phyloP scores from a whole-genome alignment of 805 yeast genomes.

The Candida oleophila region DNA sequence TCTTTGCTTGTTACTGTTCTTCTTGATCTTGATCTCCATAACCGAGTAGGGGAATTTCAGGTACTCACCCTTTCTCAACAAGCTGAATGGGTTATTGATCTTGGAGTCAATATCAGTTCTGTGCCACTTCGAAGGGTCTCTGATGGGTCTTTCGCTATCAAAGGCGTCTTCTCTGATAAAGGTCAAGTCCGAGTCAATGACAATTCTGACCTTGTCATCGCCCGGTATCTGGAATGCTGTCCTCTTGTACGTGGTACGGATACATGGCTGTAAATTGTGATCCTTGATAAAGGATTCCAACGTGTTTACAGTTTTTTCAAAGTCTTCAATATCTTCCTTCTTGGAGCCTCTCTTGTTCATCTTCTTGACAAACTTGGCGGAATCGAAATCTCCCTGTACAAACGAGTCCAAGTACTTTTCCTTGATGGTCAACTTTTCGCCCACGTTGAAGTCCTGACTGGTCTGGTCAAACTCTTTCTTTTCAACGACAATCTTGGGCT shows the following conservation, averaged over 20 bases:
- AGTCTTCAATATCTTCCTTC: constrained; percentile 49
- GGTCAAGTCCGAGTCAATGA: constrained; percentile 83
- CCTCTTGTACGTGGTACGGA: constrained; percentile 84
- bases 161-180: constrained; percentile 90
- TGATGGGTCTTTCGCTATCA: constrained; percentile 79
- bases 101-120: constrained; percentile 85
- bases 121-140: constrained; percentile 90
- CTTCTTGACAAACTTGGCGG: constrained; percentile 55
- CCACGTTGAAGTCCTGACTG: constrained; percentile 52
- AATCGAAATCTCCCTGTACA: constrained; percentile 49
- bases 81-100: constrained; percentile 63
- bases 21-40: constrained; percentile 77
- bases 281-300: constrained; percentile 63
- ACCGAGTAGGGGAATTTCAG: constrained; percentile 82
- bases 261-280: constrained; percentile 74
- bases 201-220: constrained; percentile 86
- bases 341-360: constrained; percentile 62
- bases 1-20: constrained; percentile 44
- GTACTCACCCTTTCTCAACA: constrained; percentile 83
- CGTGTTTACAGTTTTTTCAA: constrained; percentile 54
- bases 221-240: constrained; percentile 99
- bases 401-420: constrained; percentile 80
- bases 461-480: constrained; percentile 66
- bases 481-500: constrained; percentile 79
- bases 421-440: constrained; percentile 67